phyloP scores from a whole-genome alignment of 2,329 filamentous ascomycete species.

The Chlorencoelia australis region DNA sequence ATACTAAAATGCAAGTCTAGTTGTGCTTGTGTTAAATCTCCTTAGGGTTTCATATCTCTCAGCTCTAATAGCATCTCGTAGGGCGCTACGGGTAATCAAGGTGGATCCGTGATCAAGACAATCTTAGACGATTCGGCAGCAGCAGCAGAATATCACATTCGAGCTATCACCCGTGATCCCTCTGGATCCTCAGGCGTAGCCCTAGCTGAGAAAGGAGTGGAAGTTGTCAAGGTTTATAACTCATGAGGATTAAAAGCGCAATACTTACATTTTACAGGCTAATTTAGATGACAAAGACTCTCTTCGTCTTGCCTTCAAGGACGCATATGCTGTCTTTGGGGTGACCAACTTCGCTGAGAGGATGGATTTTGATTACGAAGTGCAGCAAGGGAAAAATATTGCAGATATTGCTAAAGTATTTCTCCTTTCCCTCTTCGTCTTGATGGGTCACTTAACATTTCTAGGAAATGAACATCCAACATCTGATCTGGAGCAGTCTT shows the following conservation, averaged over 20 bases:
- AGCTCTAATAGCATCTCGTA: too few species aligned
- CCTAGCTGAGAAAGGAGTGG: slow-evolving; percentile 30
- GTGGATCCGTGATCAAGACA: slow-evolving; percentile 40
- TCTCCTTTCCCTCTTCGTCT: slow-evolving; percentile 3
- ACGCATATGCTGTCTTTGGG: slow-evolving; percentile 25
- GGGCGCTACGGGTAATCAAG: slow-evolving; percentile 42
- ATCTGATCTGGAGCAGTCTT: slow-evolving; percentile 38
- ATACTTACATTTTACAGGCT: slow-evolving; percentile 15
- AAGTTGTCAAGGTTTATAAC: slow-evolving; percentile 32
- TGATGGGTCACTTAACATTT: neutral
- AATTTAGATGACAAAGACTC: slow-evolving; percentile 34
- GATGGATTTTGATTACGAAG: slow-evolving; percentile 31
- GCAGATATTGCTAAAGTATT: slow-evolving; percentile 36
- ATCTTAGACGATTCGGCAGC: slow-evolving; percentile 39
- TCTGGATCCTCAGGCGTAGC: slow-evolving; percentile 31
- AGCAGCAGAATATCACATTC: slow-evolving; percentile 33
- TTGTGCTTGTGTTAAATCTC: too few species aligned
- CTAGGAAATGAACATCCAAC: slow-evolving; percentile 33
- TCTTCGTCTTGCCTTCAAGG: slow-evolving; percentile 27
- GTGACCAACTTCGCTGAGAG: slow-evolving; percentile 28
- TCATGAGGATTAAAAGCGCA: too few species aligned
- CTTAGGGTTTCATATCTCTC: too few species aligned
- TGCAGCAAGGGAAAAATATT: slow-evolving; percentile 38
- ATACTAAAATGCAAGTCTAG: too few species aligned
- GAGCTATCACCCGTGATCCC: slow-evolving; percentile 38